Evolutionary conservation across 2,329 filamentous ascomycete species (phyloP).

Genomic region (Neurospora sp.): DNA sequence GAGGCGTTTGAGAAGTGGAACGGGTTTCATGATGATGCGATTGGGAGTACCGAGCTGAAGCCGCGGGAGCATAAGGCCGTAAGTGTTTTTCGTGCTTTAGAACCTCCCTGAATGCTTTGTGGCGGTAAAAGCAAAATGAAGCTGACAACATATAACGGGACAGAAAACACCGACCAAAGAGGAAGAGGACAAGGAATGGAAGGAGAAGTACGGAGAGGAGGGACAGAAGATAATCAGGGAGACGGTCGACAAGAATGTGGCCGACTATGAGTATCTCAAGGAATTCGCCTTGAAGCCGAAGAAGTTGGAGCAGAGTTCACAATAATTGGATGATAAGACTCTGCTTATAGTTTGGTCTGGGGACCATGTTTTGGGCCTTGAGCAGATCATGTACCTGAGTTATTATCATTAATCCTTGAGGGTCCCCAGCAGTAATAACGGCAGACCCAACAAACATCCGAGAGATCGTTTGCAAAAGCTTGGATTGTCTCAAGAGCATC

Average conservation of each 20-base stretch:
- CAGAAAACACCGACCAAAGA: slow-evolving; percentile 57
- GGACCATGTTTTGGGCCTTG: neutral
- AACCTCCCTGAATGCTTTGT: neutral
- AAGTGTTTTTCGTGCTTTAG: slow-evolving; percentile 19
- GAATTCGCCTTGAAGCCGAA: slow-evolving; percentile 55
- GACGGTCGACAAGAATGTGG: slow-evolving; percentile 61
- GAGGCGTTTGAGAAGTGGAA: slow-evolving; percentile 91
- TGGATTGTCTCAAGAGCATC: neutral
- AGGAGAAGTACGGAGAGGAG: slow-evolving; percentile 62
- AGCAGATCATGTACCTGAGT: neutral
- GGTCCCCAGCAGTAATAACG: neutral
- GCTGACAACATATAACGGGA: slow-evolving; percentile 1
- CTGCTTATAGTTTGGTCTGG: neutral
- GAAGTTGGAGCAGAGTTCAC: neutral
- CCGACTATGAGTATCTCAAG: slow-evolving; percentile 75
- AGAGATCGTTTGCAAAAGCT: neutral
- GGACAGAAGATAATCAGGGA: slow-evolving; percentile 59
- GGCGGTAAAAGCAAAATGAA: slow-evolving; percentile 3
- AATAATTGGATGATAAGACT: neutral
- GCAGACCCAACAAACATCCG: neutral
- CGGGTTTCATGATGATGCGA: slow-evolving; percentile 92
- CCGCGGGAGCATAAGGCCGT: slow-evolving; percentile 56
- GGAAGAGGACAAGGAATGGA: slow-evolving; percentile 62
- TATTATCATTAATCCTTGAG: neutral
- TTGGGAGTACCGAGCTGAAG: slow-evolving; percentile 68